Evolutionary conservation across 352 stramenopile species (phyloP), one percentile per base, ranked within the genome.

Genomic region (Globisporangium echinulatum): DNA sequence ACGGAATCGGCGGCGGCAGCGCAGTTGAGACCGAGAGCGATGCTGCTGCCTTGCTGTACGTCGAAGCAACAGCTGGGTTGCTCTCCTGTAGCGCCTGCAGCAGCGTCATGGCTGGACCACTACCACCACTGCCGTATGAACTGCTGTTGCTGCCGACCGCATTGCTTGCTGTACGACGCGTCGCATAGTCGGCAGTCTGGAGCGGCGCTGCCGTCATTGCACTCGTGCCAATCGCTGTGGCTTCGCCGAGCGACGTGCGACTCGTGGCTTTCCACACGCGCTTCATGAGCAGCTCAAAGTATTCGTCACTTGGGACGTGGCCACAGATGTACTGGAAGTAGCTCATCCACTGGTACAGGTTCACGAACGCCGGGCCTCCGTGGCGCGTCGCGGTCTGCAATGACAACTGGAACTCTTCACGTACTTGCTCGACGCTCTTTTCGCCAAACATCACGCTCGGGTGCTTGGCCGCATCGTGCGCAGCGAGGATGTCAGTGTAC

Each of bases 401-500:
- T 0, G 79, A 75, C 13, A 61, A 60, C 51, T 82, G 67, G 53
- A 91, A 88, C 40, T 87, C 78, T 19, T 77, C 68, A 19, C 83
- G 72, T 9, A 74, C 75, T 61, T 91, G 79, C 0, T 79, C 69
- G 5, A 58, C 51, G 5, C 61, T 79, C 56, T 79, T 75, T 38
- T 90, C 81, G 36, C 77, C 72, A 63, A 91, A 91, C 75, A 91
- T 86, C 40, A 91, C 74, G 47, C 71, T 77, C 6, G 82, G 82
- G 50, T 91, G 82, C 37, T 72, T 76, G 17, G 48, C 49, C 4
- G 75, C 75, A 49, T 90, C 79, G 54, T 88, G 79, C 8, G 60
- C 64, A 9, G 69, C 58, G 19, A 87, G 15, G 0, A 86, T 69
- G 48, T 91, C 82, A 14, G 64, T 58, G 13, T 81, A 63, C 10